Evolutionary conservation across 768 basidiomycete genomes (phyloP), one percentile per base, ranked within the genome.

Genomic region (Clavaria fumosa): DNA sequence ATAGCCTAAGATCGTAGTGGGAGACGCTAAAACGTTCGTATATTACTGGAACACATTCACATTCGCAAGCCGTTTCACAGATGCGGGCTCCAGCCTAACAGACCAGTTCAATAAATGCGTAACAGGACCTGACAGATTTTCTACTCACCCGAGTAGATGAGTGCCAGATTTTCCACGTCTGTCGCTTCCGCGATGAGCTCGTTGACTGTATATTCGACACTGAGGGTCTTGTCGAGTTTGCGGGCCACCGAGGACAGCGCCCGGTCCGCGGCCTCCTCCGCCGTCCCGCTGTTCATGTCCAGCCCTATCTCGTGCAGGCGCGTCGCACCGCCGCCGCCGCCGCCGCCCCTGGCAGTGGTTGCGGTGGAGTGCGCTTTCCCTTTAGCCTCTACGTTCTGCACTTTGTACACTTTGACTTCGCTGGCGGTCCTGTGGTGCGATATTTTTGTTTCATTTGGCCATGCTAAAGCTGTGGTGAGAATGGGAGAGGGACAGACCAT

Each of bases 151-250:
- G 50, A 47, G 51, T 69, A 97, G 45, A 96, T 86, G n/a, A 64
- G 68, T 2, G 75, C 77, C 14, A 96, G 59, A 53, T 86, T 86
- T 33, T 59, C 61, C 2, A 61, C 53, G 50, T 93, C 84, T 17
- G 77, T 85, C 24, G 93, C 93, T 51, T 84, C 76, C 14, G 83
- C 76, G 41, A 97, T 78, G 27, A 97, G 70, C 53, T 86, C 79
- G 59, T 93, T 95, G 43, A 99, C 86, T 4, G 79, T 84, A 47
- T 85, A 90, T 53, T 93, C 84, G 18, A 93, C 83, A 49, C 86
- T 91, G 43, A 96, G 63, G 3, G 73, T 66, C 50, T 77, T 78
- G 52, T 85, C 75, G 28, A 99, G 64, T 56, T 97, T 97, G 38
- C 73, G 66, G 7, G 73, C 63, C 24, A 97, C 89, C 23, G 75